These are phyloP conservation scores for Candida michaelii DNA, from an alignment of 805 yeast genomes.

Conservation along the genomic window DNA sequence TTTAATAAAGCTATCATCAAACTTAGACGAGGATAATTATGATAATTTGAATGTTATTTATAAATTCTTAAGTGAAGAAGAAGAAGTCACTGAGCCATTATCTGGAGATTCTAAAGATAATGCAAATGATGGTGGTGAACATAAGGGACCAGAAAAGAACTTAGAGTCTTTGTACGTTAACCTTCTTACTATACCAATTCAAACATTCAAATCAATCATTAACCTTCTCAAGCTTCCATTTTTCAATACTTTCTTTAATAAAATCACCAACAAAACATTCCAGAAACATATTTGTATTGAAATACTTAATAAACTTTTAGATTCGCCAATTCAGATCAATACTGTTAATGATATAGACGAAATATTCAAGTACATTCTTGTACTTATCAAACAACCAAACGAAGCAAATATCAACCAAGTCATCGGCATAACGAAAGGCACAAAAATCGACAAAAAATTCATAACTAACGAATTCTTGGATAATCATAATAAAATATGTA, in stretches of 20 bases:
- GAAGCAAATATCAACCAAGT: slow-evolving; percentile 35
- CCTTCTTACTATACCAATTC: slow-evolving; percentile 50
- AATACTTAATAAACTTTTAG: slow-evolving; percentile 59
- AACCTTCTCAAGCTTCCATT: slow-evolving; percentile 46
- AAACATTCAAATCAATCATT: slow-evolving; percentile 39
- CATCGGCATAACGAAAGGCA: slow-evolving; percentile 38
- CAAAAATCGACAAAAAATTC: slow-evolving; percentile 25
- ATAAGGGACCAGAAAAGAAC: neutral
- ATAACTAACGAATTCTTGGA: slow-evolving; percentile 38
- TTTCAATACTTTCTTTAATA: slow-evolving; percentile 52
- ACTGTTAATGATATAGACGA: slow-evolving; percentile 48
- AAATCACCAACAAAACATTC: slow-evolving; percentile 48
- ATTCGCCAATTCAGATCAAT: slow-evolving; percentile 30
- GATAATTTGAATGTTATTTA: slow-evolving; percentile 63
- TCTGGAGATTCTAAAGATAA: slow-evolving; percentile 5
- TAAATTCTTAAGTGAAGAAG: slow-evolving; percentile 45
- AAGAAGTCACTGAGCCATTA: no score
- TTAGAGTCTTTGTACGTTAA: slow-evolving; percentile 44
- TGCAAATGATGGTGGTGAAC: neutral
- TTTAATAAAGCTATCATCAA: slow-evolving; percentile 61
- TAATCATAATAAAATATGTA: slow-evolving; percentile 64
- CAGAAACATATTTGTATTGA: slow-evolving; percentile 60
- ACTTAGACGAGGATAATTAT: slow-evolving; percentile 62
- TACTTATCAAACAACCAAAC: slow-evolving; percentile 46
- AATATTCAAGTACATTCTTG: slow-evolving; percentile 56